phyloP scores from a whole-genome alignment of 2,329 filamentous ascomycete species.

The Beauveria pseudobassiana region DNA sequence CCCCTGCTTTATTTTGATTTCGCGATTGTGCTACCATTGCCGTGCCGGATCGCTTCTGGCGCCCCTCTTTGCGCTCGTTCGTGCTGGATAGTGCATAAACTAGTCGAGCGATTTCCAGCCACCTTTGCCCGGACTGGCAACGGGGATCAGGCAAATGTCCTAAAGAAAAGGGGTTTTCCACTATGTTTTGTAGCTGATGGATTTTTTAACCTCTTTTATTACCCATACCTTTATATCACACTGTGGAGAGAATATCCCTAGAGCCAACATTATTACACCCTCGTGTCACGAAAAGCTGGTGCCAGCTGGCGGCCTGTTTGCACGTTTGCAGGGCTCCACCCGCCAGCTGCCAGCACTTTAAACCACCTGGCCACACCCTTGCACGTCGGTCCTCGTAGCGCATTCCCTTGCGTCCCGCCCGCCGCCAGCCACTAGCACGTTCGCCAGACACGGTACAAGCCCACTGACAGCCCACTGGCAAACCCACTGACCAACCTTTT shows the following conservation, averaged over 20 bases:
- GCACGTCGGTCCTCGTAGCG: not conserved
- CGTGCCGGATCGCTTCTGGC: not conserved
- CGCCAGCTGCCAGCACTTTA: slow-evolving; percentile 8
- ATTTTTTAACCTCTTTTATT: no score
- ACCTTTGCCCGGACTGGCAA: no score
- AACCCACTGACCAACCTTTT: not conserved
- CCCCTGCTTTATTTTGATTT: not conserved
- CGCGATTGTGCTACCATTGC: not conserved
- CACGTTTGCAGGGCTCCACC: not conserved
- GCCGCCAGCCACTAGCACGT: not conserved
- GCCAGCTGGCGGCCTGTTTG: not conserved
- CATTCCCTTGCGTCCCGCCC: not conserved
- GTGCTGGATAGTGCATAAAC: no score
- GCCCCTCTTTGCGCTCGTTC: not conserved
- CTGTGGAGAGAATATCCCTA: no score
- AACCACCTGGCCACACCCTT: not conserved
- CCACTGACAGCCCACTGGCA: not conserved
- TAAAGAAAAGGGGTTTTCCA: no score
- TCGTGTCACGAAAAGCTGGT: not conserved
- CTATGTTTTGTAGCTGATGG: no score
- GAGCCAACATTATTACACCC: no score
- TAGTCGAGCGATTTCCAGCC: no score
- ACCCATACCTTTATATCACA: no score
- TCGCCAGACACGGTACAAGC: not conserved
- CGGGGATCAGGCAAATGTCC: no score